A percentile compares a stretch with the other conserved stretches of the same genome.
phyloP scores from a whole-genome alignment of 495 filamentous ascomycete genomes.

The Neurospora sp. region DNA sequence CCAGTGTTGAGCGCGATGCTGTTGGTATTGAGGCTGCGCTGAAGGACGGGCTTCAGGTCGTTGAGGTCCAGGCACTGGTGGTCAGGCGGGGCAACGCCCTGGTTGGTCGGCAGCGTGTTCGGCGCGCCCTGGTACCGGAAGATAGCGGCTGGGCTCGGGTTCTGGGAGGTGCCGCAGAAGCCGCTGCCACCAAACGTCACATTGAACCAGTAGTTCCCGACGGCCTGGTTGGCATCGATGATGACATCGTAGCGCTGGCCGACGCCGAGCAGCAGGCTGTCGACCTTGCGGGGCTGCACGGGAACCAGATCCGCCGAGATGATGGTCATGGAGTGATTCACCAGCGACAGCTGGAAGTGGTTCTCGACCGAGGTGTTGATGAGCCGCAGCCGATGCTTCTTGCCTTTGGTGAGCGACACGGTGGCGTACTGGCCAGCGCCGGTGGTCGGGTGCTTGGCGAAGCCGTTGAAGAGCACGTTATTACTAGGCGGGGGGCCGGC shows the following conservation, averaged over 20 bases:
- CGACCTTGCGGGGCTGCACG: conserved; percentile 35
- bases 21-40: conserved; percentile 15
- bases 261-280: conserved; percentile 46
- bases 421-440: conserved; percentile 26
- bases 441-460: conserved; percentile 32
- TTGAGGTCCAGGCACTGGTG: conserved; percentile 21
- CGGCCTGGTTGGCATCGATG: conserved; percentile 44
- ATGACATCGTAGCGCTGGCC: conserved; percentile 65
- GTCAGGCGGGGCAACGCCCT: conserved; percentile 17
- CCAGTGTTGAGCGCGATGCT: conserved; percentile 13
- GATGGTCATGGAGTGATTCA: conserved; percentile 37
- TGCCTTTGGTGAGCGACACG: conserved; percentile 34
- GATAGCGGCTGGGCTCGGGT: conserved; percentile 26
- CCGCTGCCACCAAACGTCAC: conserved; percentile 25
- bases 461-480: conserved; percentile 38
- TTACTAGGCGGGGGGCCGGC: conserved; percentile 21
- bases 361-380: conserved; percentile 47
- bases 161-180: conserved; percentile 22
- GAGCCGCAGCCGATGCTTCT: conserved; percentile 45
- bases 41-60: conserved; percentile 24
- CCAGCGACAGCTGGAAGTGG: conserved; percentile 34
- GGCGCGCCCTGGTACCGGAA: conserved; percentile 26
- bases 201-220: conserved; percentile 53
- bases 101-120: conserved; percentile 18
- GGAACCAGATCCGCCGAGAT: conserved; percentile 43